Percentiles rank a stretch among this genome's conserved stretches.
These are phyloP conservation scores for Vararia minispora DNA, from an alignment of 768 basidiomycete species.

Conservation along the genomic window DNA sequence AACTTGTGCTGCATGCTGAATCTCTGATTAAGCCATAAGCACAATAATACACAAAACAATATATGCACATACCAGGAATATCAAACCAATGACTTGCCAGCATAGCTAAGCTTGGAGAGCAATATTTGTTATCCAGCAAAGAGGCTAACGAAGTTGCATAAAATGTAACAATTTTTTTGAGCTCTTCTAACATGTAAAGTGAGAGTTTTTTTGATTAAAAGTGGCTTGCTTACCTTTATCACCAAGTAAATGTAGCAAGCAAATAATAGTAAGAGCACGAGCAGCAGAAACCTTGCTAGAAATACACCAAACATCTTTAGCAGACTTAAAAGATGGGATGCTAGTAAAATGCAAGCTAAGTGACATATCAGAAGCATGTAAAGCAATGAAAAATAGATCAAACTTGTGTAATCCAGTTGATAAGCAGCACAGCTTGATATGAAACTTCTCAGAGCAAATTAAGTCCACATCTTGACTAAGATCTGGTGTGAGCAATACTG, in stretches of 20 bases:
- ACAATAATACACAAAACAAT: not conserved
- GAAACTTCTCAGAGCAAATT: constrained; percentile 50
- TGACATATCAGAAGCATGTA: constrained; percentile 1
- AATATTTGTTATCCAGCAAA: constrained; percentile 47
- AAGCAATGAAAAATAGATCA: constrained; percentile 3
- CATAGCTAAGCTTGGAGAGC: constrained; percentile 58
- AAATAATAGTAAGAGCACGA: constrained; percentile 53
- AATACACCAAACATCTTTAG: constrained; percentile 51
- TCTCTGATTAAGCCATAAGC: constrained; percentile 41
- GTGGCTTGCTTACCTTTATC: constrained; percentile 66
- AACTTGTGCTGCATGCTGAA: constrained; percentile 64
- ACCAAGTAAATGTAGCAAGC: constrained; percentile 61
- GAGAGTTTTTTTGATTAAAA: not conserved
- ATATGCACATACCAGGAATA: constrained; percentile 43
- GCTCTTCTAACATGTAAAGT: constrained; percentile 55
- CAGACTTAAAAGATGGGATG: too few species aligned
- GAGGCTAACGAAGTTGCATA: constrained; percentile 64
- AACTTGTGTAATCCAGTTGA: constrained; percentile 43
- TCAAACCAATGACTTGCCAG: constrained; percentile 73
- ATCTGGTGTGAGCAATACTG: constrained; percentile 56
- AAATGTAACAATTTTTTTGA: constrained; percentile 68
- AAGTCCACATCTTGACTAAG: constrained; percentile 61
- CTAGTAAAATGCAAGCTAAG: too few species aligned
- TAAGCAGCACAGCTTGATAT: constrained; percentile 27
- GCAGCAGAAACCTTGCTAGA: constrained; percentile 62